Base-by-base conservation (phyloP, 139 green algal genomes). In the Bryopsis sp. region DNA sequence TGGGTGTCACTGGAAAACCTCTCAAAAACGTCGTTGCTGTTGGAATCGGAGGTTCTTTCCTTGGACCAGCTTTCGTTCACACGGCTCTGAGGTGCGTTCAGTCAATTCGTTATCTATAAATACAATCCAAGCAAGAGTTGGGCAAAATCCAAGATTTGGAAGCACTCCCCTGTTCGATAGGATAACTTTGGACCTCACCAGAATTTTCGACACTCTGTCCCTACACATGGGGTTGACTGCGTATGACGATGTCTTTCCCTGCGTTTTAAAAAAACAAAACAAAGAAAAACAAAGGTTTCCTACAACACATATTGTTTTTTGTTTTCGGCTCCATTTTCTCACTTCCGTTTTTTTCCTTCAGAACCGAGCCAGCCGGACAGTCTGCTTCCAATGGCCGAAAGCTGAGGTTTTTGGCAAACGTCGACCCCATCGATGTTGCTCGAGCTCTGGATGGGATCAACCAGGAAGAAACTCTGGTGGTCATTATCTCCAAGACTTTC, bases 401-500 rank as follows among this genome's bases (percentile, higher is more conserved):
- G 31, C 81, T 99, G 68, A 83, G 82, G 36, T 99, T 99, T 85
- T 79, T 99, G 48, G 92, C 95, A 57, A 99, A 99, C 78, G 95
- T 99, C 24, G 95, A 99, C 77, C 95, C 95, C 37, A 95, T 99
- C 47, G 95, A 99, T 66, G 90, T 97, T 39, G 94, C 95, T 22
- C 78, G 82, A 34, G 88, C 92, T 0, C 88, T 99, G 47, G 77
- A 92, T 33, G 71, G 76, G 0, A 76, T 95, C 34, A 79, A 91
- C 62, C 86, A 84, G 26, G 94, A 97, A 79, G 88, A 87, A 43
- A 99, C 94, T 11, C 80, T 99, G 39, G 88, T 92, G 31, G 88
- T 98, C n/a, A 86, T 99, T 0, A 87, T 99, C 24, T 95, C 85
- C 69, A 99, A 99, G 87, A 98, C 94, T 7, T 99, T 99, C 85